Evolutionary conservation across 2,329 filamentous ascomycete species (phyloP).

Genomic region (Magnaporthiopsis incrustans): DNA sequence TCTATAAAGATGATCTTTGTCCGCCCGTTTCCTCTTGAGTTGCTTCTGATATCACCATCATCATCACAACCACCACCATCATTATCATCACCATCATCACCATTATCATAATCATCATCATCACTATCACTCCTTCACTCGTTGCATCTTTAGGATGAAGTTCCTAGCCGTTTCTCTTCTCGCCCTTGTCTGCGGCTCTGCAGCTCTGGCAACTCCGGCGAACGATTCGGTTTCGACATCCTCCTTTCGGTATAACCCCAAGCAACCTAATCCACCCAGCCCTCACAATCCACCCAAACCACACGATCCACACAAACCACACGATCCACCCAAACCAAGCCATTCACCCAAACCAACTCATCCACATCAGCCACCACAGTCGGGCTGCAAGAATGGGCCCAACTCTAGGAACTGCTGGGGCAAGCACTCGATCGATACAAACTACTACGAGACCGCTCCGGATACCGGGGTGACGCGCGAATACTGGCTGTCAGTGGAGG

Average conservation of each 20-base stretch:
- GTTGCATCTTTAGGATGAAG: constrained; percentile 4
- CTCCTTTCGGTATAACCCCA: background rate
- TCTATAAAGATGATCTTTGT: background rate
- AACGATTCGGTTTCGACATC: background rate
- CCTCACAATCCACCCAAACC: background rate
- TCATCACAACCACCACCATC: too few species aligned
- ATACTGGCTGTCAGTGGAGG: constrained; percentile 34
- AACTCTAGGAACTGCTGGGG: constrained; percentile 32
- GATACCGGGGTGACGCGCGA: constrained; percentile 43
- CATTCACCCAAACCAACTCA: background rate
- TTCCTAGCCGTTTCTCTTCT: background rate
- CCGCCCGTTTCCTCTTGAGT: background rate
- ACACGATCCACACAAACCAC: too few species aligned
- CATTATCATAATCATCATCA: background rate
- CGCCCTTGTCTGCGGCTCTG: background rate
- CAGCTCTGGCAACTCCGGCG: constrained; percentile 4
- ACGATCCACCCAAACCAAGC: too few species aligned
- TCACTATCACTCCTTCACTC: constrained; percentile 4
- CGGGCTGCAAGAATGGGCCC: constrained; percentile 17
- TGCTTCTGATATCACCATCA: background rate
- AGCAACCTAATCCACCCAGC: background rate
- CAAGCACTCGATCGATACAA: constrained; percentile 37
- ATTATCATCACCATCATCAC: background rate
- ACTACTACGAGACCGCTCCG: constrained; percentile 32
- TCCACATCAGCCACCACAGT: background rate